Evolutionary conservation across 495 filamentous ascomycete species (phyloP).

Genomic region (Clavariopsis aquatica): DNA sequence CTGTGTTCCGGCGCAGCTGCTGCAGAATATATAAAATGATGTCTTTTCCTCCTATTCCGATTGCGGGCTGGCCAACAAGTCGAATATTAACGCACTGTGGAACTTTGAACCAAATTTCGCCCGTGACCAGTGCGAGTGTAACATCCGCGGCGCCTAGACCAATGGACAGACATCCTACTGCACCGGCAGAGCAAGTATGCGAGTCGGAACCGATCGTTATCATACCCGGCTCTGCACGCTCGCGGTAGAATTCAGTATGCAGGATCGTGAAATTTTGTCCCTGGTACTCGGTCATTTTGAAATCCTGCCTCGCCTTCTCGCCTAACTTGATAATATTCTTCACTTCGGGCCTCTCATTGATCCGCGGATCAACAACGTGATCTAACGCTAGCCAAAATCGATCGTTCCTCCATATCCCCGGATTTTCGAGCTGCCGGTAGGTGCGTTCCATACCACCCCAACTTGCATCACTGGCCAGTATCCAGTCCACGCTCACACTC

Average conservation of each 20-base stretch:
- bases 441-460: constrained; percentile 51
- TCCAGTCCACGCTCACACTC: constrained; percentile 50
- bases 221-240: constrained; percentile 51
- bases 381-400: constrained; percentile 54
- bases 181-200: constrained; percentile 52
- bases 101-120: constrained; percentile 53
- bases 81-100: constrained; percentile 49
- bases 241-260: constrained; percentile 53
- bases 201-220: constrained; percentile 52
- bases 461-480: constrained; percentile 48
- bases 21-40: constrained; percentile 51
- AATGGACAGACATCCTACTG: constrained; percentile 48
- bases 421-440: constrained; percentile 44
- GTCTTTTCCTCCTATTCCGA: constrained; percentile 53
- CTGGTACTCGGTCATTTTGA: constrained; percentile 53
- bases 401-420: constrained; percentile 52
- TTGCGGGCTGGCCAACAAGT: constrained; percentile 43
- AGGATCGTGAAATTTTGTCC: constrained; percentile 53
- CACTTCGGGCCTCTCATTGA: constrained; percentile 43
- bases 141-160: constrained; percentile 53
- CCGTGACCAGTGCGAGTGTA: constrained; percentile 49
- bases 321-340: constrained; percentile 44
- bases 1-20: constrained; percentile 51
- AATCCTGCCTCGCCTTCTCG: constrained; percentile 44
- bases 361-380: constrained; percentile 51